phyloP scores from a whole-genome alignment of 73 alveolate species.

The Paramecium octaurelia region DNA sequence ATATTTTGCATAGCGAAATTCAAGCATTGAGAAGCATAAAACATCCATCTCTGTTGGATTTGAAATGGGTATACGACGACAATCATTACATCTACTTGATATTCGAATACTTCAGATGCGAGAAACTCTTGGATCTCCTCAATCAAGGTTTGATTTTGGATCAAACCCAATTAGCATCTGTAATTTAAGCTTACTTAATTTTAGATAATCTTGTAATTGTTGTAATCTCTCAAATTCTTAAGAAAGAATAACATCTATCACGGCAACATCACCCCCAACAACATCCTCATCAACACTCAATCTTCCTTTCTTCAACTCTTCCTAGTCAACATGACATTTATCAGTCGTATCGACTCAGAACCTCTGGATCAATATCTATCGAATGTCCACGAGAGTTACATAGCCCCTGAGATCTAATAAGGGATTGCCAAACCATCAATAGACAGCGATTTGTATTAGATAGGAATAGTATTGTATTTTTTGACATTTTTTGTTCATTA shows the following conservation, averaged over 20 bases:
- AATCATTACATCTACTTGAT: not conserved
- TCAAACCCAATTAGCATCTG: constrained; percentile 19
- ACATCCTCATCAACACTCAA: not conserved
- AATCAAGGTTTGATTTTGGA: not conserved
- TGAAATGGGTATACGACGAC: constrained; percentile 38
- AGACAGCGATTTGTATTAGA: not conserved
- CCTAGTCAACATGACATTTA: not conserved
- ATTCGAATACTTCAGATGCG: not conserved
- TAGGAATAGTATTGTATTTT: constrained; percentile 7
- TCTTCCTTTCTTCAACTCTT: not conserved
- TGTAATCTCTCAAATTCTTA: not conserved
- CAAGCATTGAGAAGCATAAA: constrained; percentile 12
- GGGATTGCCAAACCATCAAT: not conserved
- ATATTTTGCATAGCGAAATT: not conserved
- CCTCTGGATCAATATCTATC: not conserved
- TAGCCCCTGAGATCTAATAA: not conserved
- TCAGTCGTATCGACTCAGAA: not conserved
- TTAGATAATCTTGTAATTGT: not conserved
- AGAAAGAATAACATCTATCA: constrained; percentile 14
- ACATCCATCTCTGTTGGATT: not conserved
- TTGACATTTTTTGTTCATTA: not conserved
- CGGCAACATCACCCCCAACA: constrained; percentile 11
- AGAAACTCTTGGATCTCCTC: not conserved
- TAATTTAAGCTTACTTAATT: not conserved
- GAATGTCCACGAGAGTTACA: not conserved